Base-by-base conservation (phyloP, 768 basidiomycete species). In the Pisolithus orientalis region DNA sequence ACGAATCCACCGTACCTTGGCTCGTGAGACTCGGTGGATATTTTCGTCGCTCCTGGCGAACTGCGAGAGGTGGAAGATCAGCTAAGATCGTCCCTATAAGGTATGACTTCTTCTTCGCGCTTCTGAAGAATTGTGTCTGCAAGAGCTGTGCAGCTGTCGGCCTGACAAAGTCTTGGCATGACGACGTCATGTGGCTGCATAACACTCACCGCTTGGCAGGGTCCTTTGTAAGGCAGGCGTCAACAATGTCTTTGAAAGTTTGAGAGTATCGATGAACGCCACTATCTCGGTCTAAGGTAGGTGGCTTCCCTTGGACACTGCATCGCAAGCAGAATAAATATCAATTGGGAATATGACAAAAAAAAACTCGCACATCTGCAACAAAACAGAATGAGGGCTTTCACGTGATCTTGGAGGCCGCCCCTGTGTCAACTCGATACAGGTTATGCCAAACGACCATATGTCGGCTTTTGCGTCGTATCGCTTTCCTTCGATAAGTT, bases 391-490 rank as follows among this genome's bases (percentile, higher is more conserved):
- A 50, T 86, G 80, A 1, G 91, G 80, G 7, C 84, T 75, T 60
- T 89, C 85, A 56, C 85, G 78, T 14, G 86, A 87, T 53, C 83
- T 74, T n/a, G 94, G 94, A 1, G 93, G 90, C 5, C 85, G 81
- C 0, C 94, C 94, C 61, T 90, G 85, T 0, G 90, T 78, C 31
- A 97, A 75, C 65, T 96, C 94, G 44, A 96, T 71, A 14, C 93
- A 87, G n/a, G 93, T 95, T 53, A 97, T 94, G 11, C 91, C 94
- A 65, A 96, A 89, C 53, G 90, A 93, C 93, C 94, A 97, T 53
- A 97, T 94, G 63, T 97, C 94, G 17, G 91, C 91, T 57, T 84
- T 80, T 11, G 83, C 78, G 63, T 94, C 92, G 65, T 94, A 95
- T 51, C 82, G 80, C 58, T 79, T 80, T 47, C 92, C 88, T 58